A percentile compares a stretch with the other conserved stretches of the same genome.
phyloP scores from a whole-genome alignment of 495 filamentous ascomycete species.

The Hypoxylon cercidicola region DNA sequence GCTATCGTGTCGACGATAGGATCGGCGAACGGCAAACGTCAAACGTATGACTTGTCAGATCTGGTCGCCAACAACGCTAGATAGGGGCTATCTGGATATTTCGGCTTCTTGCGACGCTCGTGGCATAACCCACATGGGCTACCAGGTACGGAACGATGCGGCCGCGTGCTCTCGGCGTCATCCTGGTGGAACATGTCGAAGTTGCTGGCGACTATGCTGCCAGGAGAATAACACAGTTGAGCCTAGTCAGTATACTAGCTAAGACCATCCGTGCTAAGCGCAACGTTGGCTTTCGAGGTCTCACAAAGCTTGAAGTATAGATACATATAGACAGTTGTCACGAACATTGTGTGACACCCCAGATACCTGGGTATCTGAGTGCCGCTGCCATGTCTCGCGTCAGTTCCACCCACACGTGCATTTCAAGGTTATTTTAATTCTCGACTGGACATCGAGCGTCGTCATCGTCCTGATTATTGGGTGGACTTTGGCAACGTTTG shows the following conservation, averaged over 20 bases:
- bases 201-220: slow-evolving; percentile 13
- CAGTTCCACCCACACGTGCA: slow-evolving; percentile 28
- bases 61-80: neutral
- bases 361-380: slow-evolving; percentile 8
- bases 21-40: slow-evolving; percentile 6
- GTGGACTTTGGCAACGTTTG: slow-evolving; percentile 8
- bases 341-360: slow-evolving; percentile 13
- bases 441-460: neutral
- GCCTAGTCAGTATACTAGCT: neutral
- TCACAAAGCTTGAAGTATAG: slow-evolving; percentile 29
- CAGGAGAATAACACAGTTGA: neutral
- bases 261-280: slow-evolving; percentile 8
- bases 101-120: slow-evolving; percentile 18
- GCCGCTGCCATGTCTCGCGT: slow-evolving; percentile 7
- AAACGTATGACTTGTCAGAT: slow-evolving; percentile 19
- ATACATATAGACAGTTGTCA: slow-evolving; percentile 6
- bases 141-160: slow-evolving; percentile 14
- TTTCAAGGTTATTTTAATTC: slow-evolving; percentile 12
- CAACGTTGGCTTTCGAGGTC: slow-evolving; percentile 7
- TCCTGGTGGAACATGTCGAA: slow-evolving; percentile 15
- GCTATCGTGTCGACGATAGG: slow-evolving; percentile 7
- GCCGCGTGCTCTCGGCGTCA: slow-evolving; percentile 28
- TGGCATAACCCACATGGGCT: slow-evolving; percentile 8
- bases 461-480: slow-evolving; percentile 13
- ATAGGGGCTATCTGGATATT: slow-evolving; percentile 1